phyloP scores from a whole-genome alignment of 805 yeast genomes.

The Candida ponderosae region DNA sequence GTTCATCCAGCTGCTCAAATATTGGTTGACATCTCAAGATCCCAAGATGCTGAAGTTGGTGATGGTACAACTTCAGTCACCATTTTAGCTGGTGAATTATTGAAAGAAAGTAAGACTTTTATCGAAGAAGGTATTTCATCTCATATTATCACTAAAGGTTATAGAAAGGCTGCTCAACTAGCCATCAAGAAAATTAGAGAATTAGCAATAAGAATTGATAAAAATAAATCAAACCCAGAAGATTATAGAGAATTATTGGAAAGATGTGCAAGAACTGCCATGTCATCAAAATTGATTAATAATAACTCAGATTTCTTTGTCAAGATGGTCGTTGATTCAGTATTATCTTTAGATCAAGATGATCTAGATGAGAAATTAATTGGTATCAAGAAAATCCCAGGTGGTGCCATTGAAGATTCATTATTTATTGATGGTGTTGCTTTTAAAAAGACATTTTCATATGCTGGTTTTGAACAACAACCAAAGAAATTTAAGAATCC shows the following conservation, averaged over 20 bases:
- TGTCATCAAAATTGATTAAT: constrained; percentile 90
- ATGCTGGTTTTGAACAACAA: constrained; percentile 98
- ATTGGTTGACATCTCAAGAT: constrained; percentile 86
- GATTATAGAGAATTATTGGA: constrained; percentile 72
- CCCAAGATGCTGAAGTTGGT: constrained; percentile 97
- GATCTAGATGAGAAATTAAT: constrained; percentile 85
- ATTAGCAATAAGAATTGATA: constrained; percentile 63
- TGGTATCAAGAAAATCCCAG: constrained; percentile 91
- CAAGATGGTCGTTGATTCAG: constrained; percentile 95
- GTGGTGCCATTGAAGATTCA: constrained; percentile 95
- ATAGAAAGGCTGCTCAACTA: constrained; percentile 69
- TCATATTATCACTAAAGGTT: constrained; percentile 81
- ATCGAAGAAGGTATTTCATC: constrained; percentile 96
- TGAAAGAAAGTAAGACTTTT: constrained; percentile 83
- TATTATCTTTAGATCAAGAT: constrained; percentile 72
- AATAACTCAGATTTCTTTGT: constrained; percentile 86
- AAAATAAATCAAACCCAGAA: constrained; percentile 31
- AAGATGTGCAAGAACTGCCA: constrained; percentile 94
- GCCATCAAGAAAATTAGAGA: constrained; percentile 71
- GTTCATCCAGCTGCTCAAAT: constrained; percentile 99
- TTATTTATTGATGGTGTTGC: constrained; percentile 90
- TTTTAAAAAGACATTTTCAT: constrained; percentile 92
- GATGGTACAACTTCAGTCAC: constrained; percentile 98
- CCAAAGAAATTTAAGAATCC: constrained; percentile 82
- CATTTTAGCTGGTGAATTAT: constrained; percentile 86